These are phyloP conservation scores for Collariella sp. DNA, from an alignment of 495 filamentous ascomycete genomes.

Conservation along the genomic window DNA sequence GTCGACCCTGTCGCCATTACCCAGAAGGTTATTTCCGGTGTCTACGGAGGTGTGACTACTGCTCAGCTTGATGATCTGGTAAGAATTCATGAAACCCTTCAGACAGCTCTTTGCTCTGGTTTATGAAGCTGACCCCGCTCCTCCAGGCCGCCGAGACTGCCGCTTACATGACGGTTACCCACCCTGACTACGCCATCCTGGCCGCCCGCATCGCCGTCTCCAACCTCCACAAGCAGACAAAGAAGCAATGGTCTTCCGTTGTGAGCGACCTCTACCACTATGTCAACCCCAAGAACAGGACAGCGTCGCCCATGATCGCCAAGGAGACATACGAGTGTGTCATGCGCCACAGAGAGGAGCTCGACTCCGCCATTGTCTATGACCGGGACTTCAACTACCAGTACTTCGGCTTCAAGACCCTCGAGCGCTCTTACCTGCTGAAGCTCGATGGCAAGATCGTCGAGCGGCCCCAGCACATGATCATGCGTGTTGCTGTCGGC, in stretches of 20 bases:
- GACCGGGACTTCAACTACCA: slow-evolving; percentile 99
- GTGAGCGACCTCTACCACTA: slow-evolving; percentile 92
- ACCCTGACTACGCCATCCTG: slow-evolving; percentile 98
- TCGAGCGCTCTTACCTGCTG: slow-evolving; percentile 94
- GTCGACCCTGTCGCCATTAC: slow-evolving; percentile 97
- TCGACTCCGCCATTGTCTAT: slow-evolving; percentile 98
- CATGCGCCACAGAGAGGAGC: slow-evolving; percentile 88
- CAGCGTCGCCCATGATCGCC: slow-evolving; percentile 85
- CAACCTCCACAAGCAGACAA: slow-evolving; percentile 99
- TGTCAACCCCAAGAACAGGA: slow-evolving; percentile 87
- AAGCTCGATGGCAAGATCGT: slow-evolving; percentile 88
- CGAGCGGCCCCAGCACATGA: slow-evolving; percentile 95
- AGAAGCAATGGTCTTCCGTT: slow-evolving; percentile 96
- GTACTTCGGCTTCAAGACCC: slow-evolving; percentile 98
- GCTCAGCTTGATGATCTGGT: slow-evolving; percentile 95
- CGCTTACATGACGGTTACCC: slow-evolving; percentile 98
- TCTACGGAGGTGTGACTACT: slow-evolving; percentile 96
- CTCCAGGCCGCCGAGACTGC: slow-evolving; percentile 91
- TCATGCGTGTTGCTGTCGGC: slow-evolving; percentile 97
- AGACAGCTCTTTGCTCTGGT: not conserved
- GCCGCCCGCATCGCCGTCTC: slow-evolving; percentile 97
- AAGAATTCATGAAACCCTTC: slow-evolving; percentile 36
- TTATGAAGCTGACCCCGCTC: slow-evolving; percentile 10
- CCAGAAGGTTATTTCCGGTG: slow-evolving; percentile 97
- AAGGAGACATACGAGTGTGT: slow-evolving; percentile 79